A percentile compares a stretch with the other conserved stretches of the same genome.
These are phyloP conservation scores for Skeletonema potamos DNA, from an alignment of 108 stramenopile genomes.

Conservation along the genomic window DNA sequence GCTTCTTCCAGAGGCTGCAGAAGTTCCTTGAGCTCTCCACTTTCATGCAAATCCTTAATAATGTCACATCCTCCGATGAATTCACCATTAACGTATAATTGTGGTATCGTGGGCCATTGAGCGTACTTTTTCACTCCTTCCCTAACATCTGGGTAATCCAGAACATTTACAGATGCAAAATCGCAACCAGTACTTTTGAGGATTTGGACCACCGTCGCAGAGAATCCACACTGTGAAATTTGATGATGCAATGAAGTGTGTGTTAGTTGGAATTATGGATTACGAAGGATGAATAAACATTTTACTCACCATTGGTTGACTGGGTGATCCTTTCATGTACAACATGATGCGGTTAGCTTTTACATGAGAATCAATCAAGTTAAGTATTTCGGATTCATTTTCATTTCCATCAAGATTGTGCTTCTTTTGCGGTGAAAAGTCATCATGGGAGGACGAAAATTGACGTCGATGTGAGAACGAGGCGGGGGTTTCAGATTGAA, in stretches of 20 bases:
- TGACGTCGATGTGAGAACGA: neutral
- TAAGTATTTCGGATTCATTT: slow-evolving; percentile 23
- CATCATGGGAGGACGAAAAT: slow-evolving; percentile 61
- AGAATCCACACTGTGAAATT: slow-evolving; percentile 88
- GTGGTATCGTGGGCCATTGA: slow-evolving; percentile 93
- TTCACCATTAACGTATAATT: slow-evolving; percentile 95
- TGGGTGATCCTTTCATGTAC: slow-evolving; percentile 99
- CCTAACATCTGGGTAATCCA: slow-evolving; percentile 94
- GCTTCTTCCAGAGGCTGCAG: slow-evolving; percentile 55
- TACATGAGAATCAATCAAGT: slow-evolving; percentile 79
- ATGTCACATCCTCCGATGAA: slow-evolving; percentile 98
- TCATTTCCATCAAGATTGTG: slow-evolving; percentile 35
- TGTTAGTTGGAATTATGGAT: neutral
- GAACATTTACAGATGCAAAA: slow-evolving; percentile 96
- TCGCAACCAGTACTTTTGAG: slow-evolving; percentile 88
- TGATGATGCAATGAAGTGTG: neutral
- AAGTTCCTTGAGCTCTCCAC: slow-evolving; percentile 87
- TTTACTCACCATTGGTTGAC: slow-evolving; percentile 67
- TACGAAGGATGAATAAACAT: neutral
- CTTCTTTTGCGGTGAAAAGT: slow-evolving; percentile 86
- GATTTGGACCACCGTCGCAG: slow-evolving; percentile 84
- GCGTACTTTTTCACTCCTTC: slow-evolving; percentile 94
- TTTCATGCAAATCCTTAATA: slow-evolving; percentile 86
- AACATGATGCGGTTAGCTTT: slow-evolving; percentile 88
- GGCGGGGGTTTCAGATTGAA: neutral